Base-by-base conservation (phyloP, 2,329 filamentous ascomycete species). In the Pyrenophora seminiperda region DNA sequence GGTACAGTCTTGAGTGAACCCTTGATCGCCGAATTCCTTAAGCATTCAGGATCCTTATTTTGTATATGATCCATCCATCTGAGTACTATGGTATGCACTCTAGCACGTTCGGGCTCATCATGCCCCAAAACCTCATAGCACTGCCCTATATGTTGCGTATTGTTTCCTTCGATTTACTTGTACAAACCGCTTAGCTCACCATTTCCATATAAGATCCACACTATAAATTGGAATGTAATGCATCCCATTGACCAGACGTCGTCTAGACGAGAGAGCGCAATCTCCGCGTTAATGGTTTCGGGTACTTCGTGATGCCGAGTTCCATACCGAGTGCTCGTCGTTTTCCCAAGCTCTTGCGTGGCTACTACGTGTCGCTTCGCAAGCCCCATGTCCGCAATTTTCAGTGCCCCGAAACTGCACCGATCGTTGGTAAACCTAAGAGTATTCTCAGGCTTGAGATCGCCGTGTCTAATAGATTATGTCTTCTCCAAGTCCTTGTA, bases 211-310 rank as follows among this genome's bases (percentile, higher is more conserved):
- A 67, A 19, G 0, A 67, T 11, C 65, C 64, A 68, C 1, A 66
- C 45, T 4, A 62, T 48, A 27, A 58, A 62, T 32, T 68, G 62
- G 1, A 67, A 40, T 4, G 40, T 56, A n/a, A 68, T 59, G 42
- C 65, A 68, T 5, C 65, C 65, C 55, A 68, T 59, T 0, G 61
- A 53, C 64, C 64, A 68, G 1, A 65, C 29, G 14, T 67, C 63
- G 22, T 57, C 64, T 0, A 57, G 46, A 0, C 63, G 62, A 7
- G 59, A 65, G 9, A 15, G 17, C 9, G 7, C 22, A 4, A 17
- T 40, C 4, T 15, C 2, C 9, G 14, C 29, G 9, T 29, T 50
- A 7, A 42, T 11, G 1, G 42, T 24, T 15, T 59, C 62, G 0
- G 56, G 63, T 3, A 57, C 46, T 37, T 63, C 62, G 32, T 65